These are phyloP conservation scores for Condylostoma magnum DNA, from an alignment of 169 alveolate genomes.

Conservation along the genomic window DNA sequence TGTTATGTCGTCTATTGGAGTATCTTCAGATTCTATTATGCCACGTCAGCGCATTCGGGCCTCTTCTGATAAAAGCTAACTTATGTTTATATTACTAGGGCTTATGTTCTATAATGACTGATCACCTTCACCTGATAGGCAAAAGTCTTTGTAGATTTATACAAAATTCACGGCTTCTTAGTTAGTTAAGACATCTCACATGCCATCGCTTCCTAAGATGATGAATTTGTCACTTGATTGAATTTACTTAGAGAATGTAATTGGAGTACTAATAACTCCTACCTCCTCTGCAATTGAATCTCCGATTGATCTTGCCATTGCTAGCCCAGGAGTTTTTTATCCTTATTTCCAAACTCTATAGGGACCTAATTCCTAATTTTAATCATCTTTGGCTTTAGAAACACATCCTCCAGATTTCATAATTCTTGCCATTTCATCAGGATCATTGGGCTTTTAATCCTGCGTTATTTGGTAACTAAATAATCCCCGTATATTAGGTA, in stretches of 20 bases:
- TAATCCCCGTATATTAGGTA: background rate
- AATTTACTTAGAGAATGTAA: background rate
- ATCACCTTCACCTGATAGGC: too few species aligned
- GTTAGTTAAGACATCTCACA: background rate
- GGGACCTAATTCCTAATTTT: constrained; percentile 50
- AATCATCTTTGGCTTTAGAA: constrained; percentile 28
- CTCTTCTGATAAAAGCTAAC: constrained; percentile 1
- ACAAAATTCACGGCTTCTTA: background rate
- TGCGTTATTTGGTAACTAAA: constrained; percentile 25
- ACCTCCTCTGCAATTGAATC: constrained; percentile 42
- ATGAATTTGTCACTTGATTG: background rate
- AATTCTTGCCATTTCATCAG: constrained; percentile 48
- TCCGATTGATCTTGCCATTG: constrained; percentile 55
- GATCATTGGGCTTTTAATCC: constrained; percentile 51
- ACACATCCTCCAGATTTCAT: constrained; percentile 58
- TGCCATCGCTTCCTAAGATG: background rate
- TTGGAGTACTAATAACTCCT: constrained; percentile 53
- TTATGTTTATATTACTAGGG: background rate
- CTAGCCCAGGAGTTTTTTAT: constrained; percentile 39
- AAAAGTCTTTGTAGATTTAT: background rate
- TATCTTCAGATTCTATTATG: background rate
- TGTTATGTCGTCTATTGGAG: constrained; percentile 1
- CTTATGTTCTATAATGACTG: too few species aligned
- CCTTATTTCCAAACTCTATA: constrained; percentile 50
- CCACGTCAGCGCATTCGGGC: constrained; percentile 9